Evolutionary conservation across 129 eudicot species (phyloP), one percentile per base, ranked within the genome.

Genomic region (Escallonia rubra): DNA sequence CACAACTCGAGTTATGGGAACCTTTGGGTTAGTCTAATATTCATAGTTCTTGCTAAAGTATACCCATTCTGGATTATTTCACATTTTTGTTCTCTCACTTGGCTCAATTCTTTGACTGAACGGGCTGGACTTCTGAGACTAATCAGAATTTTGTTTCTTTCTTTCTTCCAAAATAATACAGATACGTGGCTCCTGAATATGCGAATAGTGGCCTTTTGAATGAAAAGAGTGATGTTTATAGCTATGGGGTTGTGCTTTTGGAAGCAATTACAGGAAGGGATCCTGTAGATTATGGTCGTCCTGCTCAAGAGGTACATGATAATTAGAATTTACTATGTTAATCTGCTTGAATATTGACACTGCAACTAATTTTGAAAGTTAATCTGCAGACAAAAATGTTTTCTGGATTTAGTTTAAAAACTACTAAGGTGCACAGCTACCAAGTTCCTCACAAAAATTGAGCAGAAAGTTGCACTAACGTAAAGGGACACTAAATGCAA

Each of bases 1-100:
- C 74, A 86, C 96, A 8, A 89, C 96, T 71, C 85, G 96, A 10
- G 96, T 89, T 57, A 89, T 89, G 96, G 96, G 96, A n/a, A 89
- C 96, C 64, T 89, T 89, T 67, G 96, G 96, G 96, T 89, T 43
- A 76, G 96, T 85, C 68, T 59, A 63, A 55, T 16, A 10, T 42
- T n/a, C 3, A 4, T 59, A 10, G 57, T 66, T 40, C 38, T 61
- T 69, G 41, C 57, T 4, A n/a, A 40, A 14, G 39, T 5, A 48
- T 44, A 38, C 59, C 34, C 34, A 23, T 43, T 12, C 16, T 59
- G 16, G 9, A 59, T 60, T 43, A 59, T 42, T 47, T 41, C 39
- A 14, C n/a, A 13, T 47, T 61, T 53, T 44, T 52, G 57, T 52
- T 54, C 14, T 54, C 0, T 6, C n/a, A 54, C 34, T 23, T 23